Evolutionary conservation across 768 basidiomycete species (phyloP).

Genomic region (Tulasnella sp.): DNA sequence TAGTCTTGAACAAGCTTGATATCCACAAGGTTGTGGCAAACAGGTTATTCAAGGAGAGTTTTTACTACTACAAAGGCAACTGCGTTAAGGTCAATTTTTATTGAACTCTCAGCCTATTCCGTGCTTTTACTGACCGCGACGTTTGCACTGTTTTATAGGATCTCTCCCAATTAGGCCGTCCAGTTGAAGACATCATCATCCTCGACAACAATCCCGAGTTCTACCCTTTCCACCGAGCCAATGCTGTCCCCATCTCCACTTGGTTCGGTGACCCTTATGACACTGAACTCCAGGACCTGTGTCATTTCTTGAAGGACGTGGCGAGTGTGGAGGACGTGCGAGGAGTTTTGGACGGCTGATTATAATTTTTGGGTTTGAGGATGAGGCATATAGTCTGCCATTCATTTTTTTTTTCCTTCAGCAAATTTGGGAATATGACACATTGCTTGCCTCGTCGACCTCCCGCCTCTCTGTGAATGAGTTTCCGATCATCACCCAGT

Average conservation of each 20-base stretch:
- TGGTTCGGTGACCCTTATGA: conserved; percentile 99
- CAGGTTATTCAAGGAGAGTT: conserved; percentile 92
- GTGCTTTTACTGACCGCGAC: not conserved
- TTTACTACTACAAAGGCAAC: conserved; percentile 97
- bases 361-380: conserved; percentile 31
- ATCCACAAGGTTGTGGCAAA: conserved; percentile 85
- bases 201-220: conserved; percentile 98
- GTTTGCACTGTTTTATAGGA: conserved; percentile 64
- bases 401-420: not conserved
- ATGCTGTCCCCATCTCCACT: conserved; percentile 95
- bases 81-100: conserved; percentile 75
- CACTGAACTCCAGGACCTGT: conserved; percentile 89
- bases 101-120: not conserved
- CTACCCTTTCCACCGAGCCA: conserved; percentile 98
- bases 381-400: not conserved
- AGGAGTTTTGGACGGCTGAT: conserved; percentile 78
- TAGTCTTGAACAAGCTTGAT: conserved; percentile 94
- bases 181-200: conserved; percentile 89
- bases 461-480: not conserved
- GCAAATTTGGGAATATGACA: not conserved
- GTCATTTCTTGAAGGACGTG: conserved; percentile 88
- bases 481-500: no score
- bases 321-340: conserved; percentile 78
- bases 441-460: not conserved
- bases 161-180: conserved; percentile 90